phyloP scores from a whole-genome alignment of 2,329 filamentous ascomycete species.

The Sclerotinia sclerotiorum region DNA sequence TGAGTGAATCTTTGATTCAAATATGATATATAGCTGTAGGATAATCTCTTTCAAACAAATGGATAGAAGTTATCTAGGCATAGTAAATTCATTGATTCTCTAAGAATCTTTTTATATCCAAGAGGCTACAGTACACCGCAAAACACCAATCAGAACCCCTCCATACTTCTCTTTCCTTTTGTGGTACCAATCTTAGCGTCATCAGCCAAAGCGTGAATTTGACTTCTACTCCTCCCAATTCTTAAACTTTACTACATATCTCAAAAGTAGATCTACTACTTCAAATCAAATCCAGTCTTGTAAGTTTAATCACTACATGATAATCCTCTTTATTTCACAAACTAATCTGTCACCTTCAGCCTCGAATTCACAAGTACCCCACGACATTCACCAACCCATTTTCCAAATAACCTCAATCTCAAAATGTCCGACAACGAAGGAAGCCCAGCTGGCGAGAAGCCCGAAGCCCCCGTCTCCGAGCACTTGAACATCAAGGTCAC shows the following conservation, averaged over 20 bases:
- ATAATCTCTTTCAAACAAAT: neutral
- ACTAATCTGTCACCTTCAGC: constrained; percentile 6
- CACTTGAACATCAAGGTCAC: constrained; percentile 99
- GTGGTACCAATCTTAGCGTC: constrained; percentile 18
- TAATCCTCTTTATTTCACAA: neutral
- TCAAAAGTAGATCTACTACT: neutral
- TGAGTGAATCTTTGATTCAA: neutral
- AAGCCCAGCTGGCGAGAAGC: constrained; percentile 44
- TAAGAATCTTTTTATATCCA: neutral
- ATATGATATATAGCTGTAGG: neutral
- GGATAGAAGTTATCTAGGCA: neutral
- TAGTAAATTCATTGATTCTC: neutral
- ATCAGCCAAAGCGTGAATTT: constrained; percentile 23
- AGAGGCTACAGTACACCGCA: neutral
- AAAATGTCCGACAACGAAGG: constrained; percentile 48
- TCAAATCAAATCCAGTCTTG: neutral
- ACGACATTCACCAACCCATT: constrained; percentile 15
- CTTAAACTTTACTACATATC: neutral
- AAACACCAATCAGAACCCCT: constrained; percentile 1
- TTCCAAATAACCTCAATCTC: neutral
- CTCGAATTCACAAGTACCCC: constrained; percentile 3
- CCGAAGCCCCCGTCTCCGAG: constrained; percentile 52
- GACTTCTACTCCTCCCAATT: constrained; percentile 1
- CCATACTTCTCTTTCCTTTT: constrained; percentile 4
- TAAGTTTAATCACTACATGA: neutral